A percentile compares a stretch with the other conserved stretches of the same genome.
These are phyloP conservation scores for Ligustrum vulgare DNA, from an alignment of 257 asterid species.

Conservation along the genomic window DNA sequence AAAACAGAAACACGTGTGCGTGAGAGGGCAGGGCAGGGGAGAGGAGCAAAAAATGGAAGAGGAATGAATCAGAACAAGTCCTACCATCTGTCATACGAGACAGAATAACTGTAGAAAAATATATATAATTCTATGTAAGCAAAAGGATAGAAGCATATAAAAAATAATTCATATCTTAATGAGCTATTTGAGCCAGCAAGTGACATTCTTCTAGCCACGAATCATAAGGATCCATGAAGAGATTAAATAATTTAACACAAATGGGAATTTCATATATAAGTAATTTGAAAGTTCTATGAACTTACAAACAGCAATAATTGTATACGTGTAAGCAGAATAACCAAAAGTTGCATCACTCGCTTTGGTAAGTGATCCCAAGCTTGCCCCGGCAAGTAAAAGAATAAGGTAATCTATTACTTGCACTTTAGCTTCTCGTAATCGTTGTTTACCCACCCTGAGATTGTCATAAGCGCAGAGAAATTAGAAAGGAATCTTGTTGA, in stretches of 20 bases:
- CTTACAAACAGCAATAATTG: conserved; percentile 63
- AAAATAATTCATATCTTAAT: neutral
- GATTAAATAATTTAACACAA: neutral
- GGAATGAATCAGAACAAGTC: neutral
- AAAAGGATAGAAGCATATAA: neutral
- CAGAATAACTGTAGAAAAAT: neutral
- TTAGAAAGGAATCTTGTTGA: neutral
- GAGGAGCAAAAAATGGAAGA: no score
- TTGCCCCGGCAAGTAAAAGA: conserved; percentile 57
- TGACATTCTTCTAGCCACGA: conserved; percentile 5
- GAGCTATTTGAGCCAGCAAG: neutral
- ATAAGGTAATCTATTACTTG: conserved; percentile 63
- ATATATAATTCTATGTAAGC: no score
- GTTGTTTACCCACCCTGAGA: conserved; percentile 56
- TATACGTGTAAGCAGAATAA: conserved; percentile 58
- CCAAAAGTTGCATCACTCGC: conserved; percentile 53
- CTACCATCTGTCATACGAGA: neutral
- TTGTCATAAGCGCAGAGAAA: conserved; percentile 18
- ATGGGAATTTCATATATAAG: neutral
- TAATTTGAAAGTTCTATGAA: conserved; percentile 7
- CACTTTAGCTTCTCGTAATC: conserved; percentile 57
- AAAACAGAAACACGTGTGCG: no score
- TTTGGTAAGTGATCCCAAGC: conserved; percentile 54
- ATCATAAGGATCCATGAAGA: neutral
- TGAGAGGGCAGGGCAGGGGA: neutral